Percentiles rank a stretch among this genome's conserved stretches.
Evolutionary conservation across 306 rosid genomes (phyloP).

Genomic region (Senna tora): DNA sequence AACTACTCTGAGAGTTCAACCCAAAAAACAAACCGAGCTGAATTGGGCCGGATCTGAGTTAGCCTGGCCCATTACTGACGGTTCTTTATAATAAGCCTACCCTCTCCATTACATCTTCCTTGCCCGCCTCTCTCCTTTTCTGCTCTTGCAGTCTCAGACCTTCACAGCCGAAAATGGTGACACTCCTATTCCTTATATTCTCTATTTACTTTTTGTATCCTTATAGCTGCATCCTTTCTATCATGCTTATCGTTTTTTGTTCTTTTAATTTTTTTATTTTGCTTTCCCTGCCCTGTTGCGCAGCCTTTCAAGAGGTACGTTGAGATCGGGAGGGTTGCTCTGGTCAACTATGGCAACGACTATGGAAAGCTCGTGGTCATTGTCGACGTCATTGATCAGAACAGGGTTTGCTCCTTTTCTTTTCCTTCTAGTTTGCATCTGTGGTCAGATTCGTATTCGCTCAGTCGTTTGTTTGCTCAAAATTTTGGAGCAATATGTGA

Average conservation of each 20-base stretch:
- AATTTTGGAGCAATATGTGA: not conserved
- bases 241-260: not conserved
- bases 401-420: conserved; percentile 50
- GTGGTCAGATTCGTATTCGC: not conserved
- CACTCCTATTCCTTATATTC: not conserved
- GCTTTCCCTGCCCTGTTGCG: not conserved
- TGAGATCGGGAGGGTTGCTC: conserved; percentile 95
- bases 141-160: conserved; percentile 9
- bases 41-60: not conserved
- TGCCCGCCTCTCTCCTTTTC: not conserved
- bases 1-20: too few species aligned
- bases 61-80: not conserved
- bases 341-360: conserved; percentile 86
- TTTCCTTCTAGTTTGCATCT: not conserved
- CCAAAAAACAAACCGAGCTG: not conserved
- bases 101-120: not conserved
- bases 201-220: not conserved
- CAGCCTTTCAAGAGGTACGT: conserved; percentile 94
- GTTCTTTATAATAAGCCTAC: not conserved
- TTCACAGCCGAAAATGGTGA: conserved; percentile 53
- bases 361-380: conserved; percentile 92
- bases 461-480: not conserved
- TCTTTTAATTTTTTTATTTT: not conserved
- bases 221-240: not conserved
- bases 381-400: conserved; percentile 92